These are phyloP conservation scores for Filosporella fistucella DNA, from an alignment of 495 filamentous ascomycete species.

Conservation along the genomic window DNA sequence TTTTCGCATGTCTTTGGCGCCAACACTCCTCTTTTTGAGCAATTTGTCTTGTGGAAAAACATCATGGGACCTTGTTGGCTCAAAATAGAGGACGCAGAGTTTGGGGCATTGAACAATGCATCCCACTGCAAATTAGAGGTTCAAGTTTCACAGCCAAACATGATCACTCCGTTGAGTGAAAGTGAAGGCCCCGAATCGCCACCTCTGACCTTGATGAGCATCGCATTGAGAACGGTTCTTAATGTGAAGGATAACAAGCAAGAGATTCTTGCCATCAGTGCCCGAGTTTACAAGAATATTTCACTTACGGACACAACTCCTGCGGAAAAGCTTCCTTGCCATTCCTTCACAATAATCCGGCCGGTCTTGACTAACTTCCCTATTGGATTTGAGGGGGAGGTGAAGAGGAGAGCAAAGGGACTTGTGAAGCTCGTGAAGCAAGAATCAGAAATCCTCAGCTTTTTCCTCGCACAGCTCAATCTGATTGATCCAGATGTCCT, in stretches of 20 bases:
- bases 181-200: slow-evolving; percentile 75
- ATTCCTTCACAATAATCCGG: slow-evolving; percentile 87
- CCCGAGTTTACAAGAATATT: slow-evolving; percentile 87
- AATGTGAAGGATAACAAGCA: slow-evolving; percentile 95
- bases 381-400: slow-evolving; percentile 74
- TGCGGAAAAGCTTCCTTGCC: slow-evolving; percentile 80
- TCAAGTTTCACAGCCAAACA: slow-evolving; percentile 68
- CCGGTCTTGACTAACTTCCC: slow-evolving; percentile 74
- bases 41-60: slow-evolving; percentile 97
- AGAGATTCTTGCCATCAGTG: slow-evolving; percentile 86
- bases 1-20: slow-evolving; percentile 94
- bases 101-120: slow-evolving; percentile 78
- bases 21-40: slow-evolving; percentile 91
- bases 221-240: slow-evolving; percentile 81
- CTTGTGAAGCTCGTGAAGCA: slow-evolving; percentile 77
- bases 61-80: slow-evolving; percentile 99
- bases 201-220: slow-evolving; percentile 88
- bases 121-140: slow-evolving; percentile 98
- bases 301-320: slow-evolving; percentile 83
- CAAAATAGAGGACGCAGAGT: slow-evolving; percentile 78
- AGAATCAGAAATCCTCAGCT: slow-evolving; percentile 76
- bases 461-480: slow-evolving; percentile 85
- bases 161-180: slow-evolving; percentile 65
- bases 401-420: slow-evolving; percentile 50
- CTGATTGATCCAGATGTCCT: slow-evolving; percentile 88